Base-by-base conservation (phyloP, 768 basidiomycete species). In the Macrolepiota albuminosa region DNA sequence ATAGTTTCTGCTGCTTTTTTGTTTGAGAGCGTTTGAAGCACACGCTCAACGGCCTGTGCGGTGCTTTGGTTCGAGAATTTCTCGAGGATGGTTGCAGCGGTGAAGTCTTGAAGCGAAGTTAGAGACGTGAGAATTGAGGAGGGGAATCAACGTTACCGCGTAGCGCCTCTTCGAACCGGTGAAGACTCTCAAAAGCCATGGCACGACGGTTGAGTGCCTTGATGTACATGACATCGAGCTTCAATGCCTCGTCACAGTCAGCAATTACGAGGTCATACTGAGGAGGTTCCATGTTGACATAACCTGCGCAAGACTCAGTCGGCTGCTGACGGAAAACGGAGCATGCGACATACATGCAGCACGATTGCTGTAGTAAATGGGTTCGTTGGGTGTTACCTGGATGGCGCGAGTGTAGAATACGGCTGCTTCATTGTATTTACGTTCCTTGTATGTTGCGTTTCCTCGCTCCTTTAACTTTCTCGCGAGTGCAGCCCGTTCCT, bases 331-430 rank as follows among this genome's bases (percentile, higher is more conserved):
- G 29, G 39, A 47, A 48, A 26, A 39, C 10, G 2, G 9, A 9
- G 52, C 26, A 39, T 24, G 6, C n/a, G 4, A 79, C 88, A 58
- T 60, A 93, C 96, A 98, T 62, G 97, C 97, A 43, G 96, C 97
- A 54, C 97, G 88, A 74, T 99, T 99, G 74, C 91, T 93, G 82
- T 87, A 98, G 76, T 89, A 99, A 36, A 98, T 93, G 33, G 97
- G 88, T 68, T 96, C 93, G 7, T 84, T 87, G 8, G 90, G 87
- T 4, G 90, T 79, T 21, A 89, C 79, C 49, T 81, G 77, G 62
- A 93, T 91, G 40, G 91, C 91, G 59, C 82, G 83, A 11, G 88
- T 88, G 75, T 93, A 92, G 57, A 82, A 75, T 26, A 84, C 79
- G 31, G 79, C 81, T 10, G 90, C 90, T 47, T 76, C 73, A 6